phyloP scores from a whole-genome alignment of 495 filamentous ascomycete species.

The Thermochaetoides thermophila region DNA sequence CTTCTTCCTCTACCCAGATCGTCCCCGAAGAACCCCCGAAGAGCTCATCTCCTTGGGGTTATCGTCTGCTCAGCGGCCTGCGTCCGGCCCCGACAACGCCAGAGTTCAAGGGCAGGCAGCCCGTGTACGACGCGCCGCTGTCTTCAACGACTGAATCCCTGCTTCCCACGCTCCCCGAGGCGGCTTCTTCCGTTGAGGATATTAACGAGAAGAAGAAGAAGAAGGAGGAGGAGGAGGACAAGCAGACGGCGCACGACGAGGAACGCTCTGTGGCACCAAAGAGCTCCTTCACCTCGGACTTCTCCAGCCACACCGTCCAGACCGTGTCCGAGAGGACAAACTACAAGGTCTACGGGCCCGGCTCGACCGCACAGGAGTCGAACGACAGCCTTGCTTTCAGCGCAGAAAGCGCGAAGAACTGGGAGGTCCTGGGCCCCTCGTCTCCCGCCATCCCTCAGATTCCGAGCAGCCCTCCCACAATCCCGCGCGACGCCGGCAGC shows the following conservation, averaged over 20 bases:
- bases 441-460: slow-evolving; percentile 18
- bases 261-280: slow-evolving; percentile 18
- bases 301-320: slow-evolving; percentile 25
- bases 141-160: slow-evolving; percentile 15
- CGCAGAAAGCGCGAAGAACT: slow-evolving; percentile 26
- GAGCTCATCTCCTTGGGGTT: slow-evolving; percentile 34
- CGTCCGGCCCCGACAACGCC: slow-evolving; percentile 38
- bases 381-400: slow-evolving; percentile 22
- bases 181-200: slow-evolving; percentile 5
- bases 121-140: slow-evolving; percentile 12
- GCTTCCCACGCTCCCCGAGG: slow-evolving; percentile 29
- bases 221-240: slow-evolving; percentile 8
- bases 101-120: slow-evolving; percentile 30
- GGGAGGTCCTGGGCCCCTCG: slow-evolving; percentile 25
- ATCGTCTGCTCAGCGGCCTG: slow-evolving; percentile 38
- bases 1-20: slow-evolving; percentile 17
- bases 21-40: slow-evolving; percentile 20
- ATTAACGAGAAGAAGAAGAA: slow-evolving; percentile 8
- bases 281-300: slow-evolving; percentile 26
- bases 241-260: no score
- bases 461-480: slow-evolving; percentile 14
- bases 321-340: slow-evolving; percentile 37
- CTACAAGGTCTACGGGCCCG: slow-evolving; percentile 35
- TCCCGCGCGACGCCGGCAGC: slow-evolving; percentile 9
- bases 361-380: slow-evolving; percentile 18